Conservation (phyloP, 176 grass and related monocot species). For the Puya raimondii region DNA sequence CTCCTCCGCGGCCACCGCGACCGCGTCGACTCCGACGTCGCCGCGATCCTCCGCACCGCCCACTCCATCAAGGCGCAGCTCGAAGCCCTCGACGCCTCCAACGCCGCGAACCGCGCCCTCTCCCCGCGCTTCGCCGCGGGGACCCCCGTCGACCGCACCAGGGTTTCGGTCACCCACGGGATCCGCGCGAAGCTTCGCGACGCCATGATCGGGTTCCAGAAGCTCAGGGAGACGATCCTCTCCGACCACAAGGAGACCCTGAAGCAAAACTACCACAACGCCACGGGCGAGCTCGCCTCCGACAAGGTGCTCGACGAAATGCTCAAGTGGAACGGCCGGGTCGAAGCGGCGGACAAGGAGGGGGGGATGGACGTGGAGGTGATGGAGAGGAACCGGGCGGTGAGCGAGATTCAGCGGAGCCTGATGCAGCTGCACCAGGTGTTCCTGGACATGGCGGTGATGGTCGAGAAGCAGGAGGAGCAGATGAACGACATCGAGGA, state of each 20-base stretch:
- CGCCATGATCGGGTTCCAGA: constrained; percentile 34
- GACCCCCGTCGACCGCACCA: constrained; percentile 30
- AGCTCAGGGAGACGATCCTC: constrained; percentile 29
- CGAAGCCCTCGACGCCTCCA: constrained; percentile 28
- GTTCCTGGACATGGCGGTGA: constrained; percentile 40
- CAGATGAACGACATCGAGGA: constrained; percentile 40
- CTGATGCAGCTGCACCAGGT: constrained; percentile 45
- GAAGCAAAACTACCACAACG: constrained; percentile 34
- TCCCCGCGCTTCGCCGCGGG: constrained; percentile 22
- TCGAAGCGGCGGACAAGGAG: constrained; percentile 6
- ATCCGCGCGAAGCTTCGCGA: constrained; percentile 29
- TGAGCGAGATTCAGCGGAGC: constrained; percentile 36
- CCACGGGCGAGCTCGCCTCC: constrained; percentile 29
- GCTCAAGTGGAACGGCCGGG: constrained; percentile 20
- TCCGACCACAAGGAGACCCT: constrained; percentile 34
- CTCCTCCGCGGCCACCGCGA: constrained; percentile 30
- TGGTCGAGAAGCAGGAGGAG: constrained; percentile 37
- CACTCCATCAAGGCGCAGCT: constrained; percentile 33
- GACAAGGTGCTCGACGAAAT: constrained; percentile 39
- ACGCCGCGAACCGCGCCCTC: constrained; percentile 29
- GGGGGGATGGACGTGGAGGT: constrained; percentile 28
- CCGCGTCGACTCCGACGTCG: constrained; percentile 35
- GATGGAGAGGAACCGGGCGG: constrained; percentile 32
- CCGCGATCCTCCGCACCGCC: constrained; percentile 34
- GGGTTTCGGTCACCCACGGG: constrained; percentile 32